Base-by-base conservation (phyloP, 371 early-diverging fungal genomes). In the Umbelopsis sp. region DNA sequence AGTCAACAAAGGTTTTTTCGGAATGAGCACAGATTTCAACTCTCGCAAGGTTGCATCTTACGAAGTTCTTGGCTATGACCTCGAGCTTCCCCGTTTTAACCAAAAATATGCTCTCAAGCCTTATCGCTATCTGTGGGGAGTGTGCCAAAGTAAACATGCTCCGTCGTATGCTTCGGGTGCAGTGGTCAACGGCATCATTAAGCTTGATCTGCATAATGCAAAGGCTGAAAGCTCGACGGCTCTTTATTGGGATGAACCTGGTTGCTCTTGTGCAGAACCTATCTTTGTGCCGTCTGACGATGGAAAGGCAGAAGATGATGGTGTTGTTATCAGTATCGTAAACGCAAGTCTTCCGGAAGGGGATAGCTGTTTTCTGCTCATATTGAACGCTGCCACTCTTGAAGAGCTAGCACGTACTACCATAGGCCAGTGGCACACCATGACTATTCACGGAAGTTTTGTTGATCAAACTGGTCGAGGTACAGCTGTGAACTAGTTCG, bases 221-320 rank as follows among this genome's bases (percentile, higher is more conserved):
- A 80, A 74, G 38, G 70, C 80, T 65, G 37, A 69, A 16, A 70
- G 57, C 9, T 72, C 75, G 12, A 62, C 74, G 9, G 78, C 82
- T 3, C 70, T 71, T 20, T 72, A 77, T 1, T 84, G 84, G 84
- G 84, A 84, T 37, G 70, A 76, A 48, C 83, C 81, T 25, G 83
- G 86, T 2, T 88, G 89, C 44, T 86, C 83, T 14, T 89, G 89
- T 57, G 81, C 87, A n/a, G 89, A 91, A 64, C 92, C 92, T 8
- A 78, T 92, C 20, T 91, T 92, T 79, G 78, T 92, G 18, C 84
- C 88, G 2, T 65, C 72, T 44, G 80, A 79, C 7, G 76, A 85
- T 8, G 86, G 80, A 0, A 72, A 66, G 7, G 76, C 67, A 12
- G 92, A 92, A 75, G 92, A 91, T 48, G 88, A 92, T 51, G 91